Evolutionary conservation across 768 basidiomycete species (phyloP).

Genomic region (Rhodotorula taiwanensis): DNA sequence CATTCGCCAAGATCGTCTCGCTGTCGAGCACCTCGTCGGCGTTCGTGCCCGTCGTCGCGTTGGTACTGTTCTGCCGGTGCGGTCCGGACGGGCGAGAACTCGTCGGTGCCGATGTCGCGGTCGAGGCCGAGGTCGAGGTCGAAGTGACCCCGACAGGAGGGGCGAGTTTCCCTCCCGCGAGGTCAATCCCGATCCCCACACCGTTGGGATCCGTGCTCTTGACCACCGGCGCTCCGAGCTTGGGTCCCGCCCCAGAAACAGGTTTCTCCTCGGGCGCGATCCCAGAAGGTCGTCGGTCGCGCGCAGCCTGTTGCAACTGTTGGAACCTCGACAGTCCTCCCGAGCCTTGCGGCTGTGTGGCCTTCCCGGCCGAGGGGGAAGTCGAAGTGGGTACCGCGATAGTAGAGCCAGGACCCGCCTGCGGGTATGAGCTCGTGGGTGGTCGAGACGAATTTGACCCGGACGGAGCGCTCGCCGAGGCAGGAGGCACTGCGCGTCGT

Average conservation of each 20-base stretch:
- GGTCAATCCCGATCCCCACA: constrained; percentile 15
- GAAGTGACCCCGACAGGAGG: neutral
- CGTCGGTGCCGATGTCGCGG: too few species aligned
- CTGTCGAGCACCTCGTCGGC: constrained; percentile 49
- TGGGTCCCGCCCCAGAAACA: too few species aligned
- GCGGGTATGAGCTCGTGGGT: too few species aligned
- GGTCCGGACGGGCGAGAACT: neutral
- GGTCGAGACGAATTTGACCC: too few species aligned
- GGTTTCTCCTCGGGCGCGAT: neutral
- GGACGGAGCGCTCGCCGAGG: too few species aligned
- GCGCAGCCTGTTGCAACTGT: neutral
- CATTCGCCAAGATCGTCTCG: constrained; percentile 76
- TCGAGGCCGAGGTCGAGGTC: neutral
- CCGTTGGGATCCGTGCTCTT: neutral
- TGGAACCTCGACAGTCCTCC: neutral
- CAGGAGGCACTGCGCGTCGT: too few species aligned
- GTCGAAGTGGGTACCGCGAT: too few species aligned
- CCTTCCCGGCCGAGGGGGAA: too few species aligned
- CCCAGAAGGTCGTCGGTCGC: neutral
- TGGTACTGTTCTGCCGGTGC: neutral
- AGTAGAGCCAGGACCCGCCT: too few species aligned
- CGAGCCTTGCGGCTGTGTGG: too few species aligned
- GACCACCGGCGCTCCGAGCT: neutral
- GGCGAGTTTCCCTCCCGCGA: neutral
- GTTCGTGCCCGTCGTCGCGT: neutral